These are phyloP conservation scores for Coemansia guatemalensis DNA, from an alignment of 192 early-diverging fungal genomes.

Conservation along the genomic window DNA sequence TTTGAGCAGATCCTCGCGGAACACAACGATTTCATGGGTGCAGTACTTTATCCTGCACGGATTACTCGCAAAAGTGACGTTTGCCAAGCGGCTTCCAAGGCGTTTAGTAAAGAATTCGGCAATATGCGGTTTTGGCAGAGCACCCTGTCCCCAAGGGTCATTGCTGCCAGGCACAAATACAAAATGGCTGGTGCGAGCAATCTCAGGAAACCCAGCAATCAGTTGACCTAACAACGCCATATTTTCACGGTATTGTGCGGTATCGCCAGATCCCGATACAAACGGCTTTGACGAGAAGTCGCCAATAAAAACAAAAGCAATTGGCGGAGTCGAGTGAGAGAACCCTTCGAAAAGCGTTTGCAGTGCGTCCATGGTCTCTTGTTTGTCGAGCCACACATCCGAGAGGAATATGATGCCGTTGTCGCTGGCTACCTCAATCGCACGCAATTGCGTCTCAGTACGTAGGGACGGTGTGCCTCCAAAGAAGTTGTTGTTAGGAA, in stretches of 20 bases:
- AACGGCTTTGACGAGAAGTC: slow-evolving; percentile 81
- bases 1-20: slow-evolving; percentile 81
- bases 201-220: slow-evolving; percentile 34
- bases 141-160: slow-evolving; percentile 76
- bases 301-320: slow-evolving; percentile 86
- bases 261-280: slow-evolving; percentile 61
- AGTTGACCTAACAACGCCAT: slow-evolving; percentile 46
- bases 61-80: slow-evolving; percentile 73
- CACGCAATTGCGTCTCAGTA: slow-evolving; percentile 48
- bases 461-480: slow-evolving; percentile 41
- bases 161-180: slow-evolving; percentile 88
- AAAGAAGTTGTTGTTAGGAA: slow-evolving; percentile 48
- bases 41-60: slow-evolving; percentile 90
- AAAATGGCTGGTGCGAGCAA: slow-evolving; percentile 60
- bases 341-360: slow-evolving; percentile 75
- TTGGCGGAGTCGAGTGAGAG: slow-evolving; percentile 61
- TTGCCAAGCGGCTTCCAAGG: slow-evolving; percentile 58
- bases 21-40: slow-evolving; percentile 88
- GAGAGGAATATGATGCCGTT: slow-evolving; percentile 78
- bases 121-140: slow-evolving; percentile 73
- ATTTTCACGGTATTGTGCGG: slow-evolving; percentile 59
- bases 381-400: slow-evolving; percentile 86
- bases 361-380: slow-evolving; percentile 72
- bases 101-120: slow-evolving; percentile 69
- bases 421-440: slow-evolving; percentile 56